These are phyloP conservation scores for Aspergillus cejpii DNA, from an alignment of 2,329 filamentous ascomycete species.

Conservation along the genomic window DNA sequence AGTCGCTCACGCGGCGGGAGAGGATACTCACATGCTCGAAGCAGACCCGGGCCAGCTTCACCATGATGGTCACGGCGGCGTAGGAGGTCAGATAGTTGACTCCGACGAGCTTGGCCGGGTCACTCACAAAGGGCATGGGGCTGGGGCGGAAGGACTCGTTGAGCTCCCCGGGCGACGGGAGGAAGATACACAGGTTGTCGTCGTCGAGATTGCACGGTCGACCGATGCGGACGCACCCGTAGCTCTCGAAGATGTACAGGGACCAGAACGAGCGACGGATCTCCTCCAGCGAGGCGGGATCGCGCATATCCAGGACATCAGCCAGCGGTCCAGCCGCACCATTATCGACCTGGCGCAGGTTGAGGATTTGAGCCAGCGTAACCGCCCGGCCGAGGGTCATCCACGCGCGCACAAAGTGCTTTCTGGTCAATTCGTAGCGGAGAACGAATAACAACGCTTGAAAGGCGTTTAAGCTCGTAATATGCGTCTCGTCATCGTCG, in stretches of 20 bases:
- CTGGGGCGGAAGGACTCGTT: neutral
- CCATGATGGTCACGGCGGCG: neutral
- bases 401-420: neutral
- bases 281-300: too few relatives aligned
- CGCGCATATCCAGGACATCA: too few relatives aligned
- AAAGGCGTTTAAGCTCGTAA: neutral
- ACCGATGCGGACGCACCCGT: neutral
- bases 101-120: neutral
- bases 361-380: neutral
- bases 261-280: neutral
- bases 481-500: neutral
- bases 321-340: too few relatives aligned
- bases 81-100: neutral
- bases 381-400: neutral
- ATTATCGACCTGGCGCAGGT: neutral
- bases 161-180: neutral
- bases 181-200: too few relatives aligned
- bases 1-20: neutral
- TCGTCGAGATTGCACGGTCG: neutral
- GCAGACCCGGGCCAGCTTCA: neutral
- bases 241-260: neutral
- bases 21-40: neutral
- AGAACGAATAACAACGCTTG: neutral
- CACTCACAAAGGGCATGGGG: neutral
- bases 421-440: neutral